Evolutionary conservation across 2,329 filamentous ascomycete species (phyloP), one percentile per base, ranked within the genome.

Genomic region (Verticillium longisporum): DNA sequence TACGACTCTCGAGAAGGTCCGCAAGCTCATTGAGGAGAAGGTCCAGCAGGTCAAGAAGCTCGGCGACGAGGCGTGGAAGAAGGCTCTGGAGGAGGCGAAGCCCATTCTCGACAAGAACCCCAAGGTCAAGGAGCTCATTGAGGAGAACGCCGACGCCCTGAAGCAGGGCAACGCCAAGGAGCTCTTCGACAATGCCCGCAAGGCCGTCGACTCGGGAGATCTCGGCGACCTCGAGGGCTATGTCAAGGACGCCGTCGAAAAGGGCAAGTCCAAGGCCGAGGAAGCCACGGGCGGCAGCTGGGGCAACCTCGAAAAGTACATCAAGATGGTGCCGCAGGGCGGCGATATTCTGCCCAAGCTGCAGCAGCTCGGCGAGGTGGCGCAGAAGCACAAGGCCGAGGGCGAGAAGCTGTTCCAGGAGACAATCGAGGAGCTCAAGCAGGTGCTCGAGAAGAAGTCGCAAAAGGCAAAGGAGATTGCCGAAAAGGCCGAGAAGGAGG

Each of bases 21-120:
- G 82, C 63, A 81, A 84, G 65, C 70, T 92, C 45, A 77, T 91
- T 1, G 80, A 91, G 62, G 88, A 92, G 58, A 92, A 90, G 81
- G 78, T 81, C 2, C 76, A 90, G 69, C 79, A 89, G 71, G 69
- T 92, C 36, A 81, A 84, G 74, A 82, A 88, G 73, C 74, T 91
- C 1, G 88, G 88, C 26, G 88, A 92, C 50, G 81, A 91, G 73
- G 85, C 86, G 0, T 92, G 87, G 87, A 79, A 86, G 65, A 88
- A 90, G 77, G 88, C 84, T 0, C 70, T 90, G 56, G 86, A 92
- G 74, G 79, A 90, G 73, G 86, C 85, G 38, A 86, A 89, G 77
- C 88, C 89, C 0, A 83, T 86, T 62, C 80, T 92, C 1, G 88
- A 92, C 66, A 91, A 91, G 80, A 90, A 85, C 73, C 88, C 89